These are phyloP conservation scores for Candida easanensis DNA, from an alignment of 805 yeast species.

Conservation along the genomic window DNA sequence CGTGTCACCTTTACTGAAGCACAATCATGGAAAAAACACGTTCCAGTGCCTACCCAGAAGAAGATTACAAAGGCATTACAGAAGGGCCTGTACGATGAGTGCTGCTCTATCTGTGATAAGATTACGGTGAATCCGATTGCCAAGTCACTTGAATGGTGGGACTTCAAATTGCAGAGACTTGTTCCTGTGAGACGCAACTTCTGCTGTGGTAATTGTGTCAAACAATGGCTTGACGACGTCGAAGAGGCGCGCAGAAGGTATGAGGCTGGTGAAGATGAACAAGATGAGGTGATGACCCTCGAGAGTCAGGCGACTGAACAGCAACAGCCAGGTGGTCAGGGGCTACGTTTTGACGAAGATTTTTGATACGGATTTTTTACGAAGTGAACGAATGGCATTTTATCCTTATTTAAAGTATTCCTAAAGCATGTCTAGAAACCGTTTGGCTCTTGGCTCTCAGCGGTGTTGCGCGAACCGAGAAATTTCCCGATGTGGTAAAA, in stretches of 20 bases:
- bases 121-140: conserved; percentile 56
- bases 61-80: conserved; percentile 51
- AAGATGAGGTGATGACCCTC: background rate
- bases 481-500: too few species aligned
- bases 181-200: conserved; percentile 55
- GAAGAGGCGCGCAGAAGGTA: conserved; percentile 9
- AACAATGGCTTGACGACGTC: conserved; percentile 29
- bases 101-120: conserved; percentile 49
- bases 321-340: background rate
- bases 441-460: too few species aligned
- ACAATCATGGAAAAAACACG: conserved; percentile 47
- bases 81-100: conserved; percentile 48
- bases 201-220: conserved; percentile 50
- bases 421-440: background rate
- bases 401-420: background rate
- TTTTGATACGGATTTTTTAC: background rate
- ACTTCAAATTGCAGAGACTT: conserved; percentile 44
- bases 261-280: background rate
- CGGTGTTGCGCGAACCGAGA: too few species aligned
- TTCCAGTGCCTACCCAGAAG: conserved; percentile 44
- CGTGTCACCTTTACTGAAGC: conserved; percentile 55
- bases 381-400: background rate
- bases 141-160: conserved; percentile 68
- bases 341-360: conserved; percentile 1
- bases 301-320: background rate